Conservation (phyloP, 2,329 filamentous ascomycete genomes). For the Pseudogymnoascus sp. region DNA sequence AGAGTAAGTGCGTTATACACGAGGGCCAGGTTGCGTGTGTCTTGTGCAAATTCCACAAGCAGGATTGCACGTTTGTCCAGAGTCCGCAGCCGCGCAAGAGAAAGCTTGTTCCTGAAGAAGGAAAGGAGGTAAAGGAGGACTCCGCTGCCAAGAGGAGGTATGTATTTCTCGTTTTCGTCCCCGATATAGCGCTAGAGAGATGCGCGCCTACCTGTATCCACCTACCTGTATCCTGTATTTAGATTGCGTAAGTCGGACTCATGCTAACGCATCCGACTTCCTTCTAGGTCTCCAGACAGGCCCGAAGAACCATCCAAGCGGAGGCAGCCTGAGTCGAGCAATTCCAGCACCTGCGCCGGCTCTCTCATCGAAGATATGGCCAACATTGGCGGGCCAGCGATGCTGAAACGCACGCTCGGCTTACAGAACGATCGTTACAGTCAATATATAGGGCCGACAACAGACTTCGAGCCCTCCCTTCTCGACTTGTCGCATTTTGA, state of each 20-base stretch:
- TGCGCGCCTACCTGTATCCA: background rate
- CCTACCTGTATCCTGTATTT: background rate
- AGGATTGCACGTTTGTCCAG: constrained; percentile 71
- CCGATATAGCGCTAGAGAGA: constrained; percentile 16
- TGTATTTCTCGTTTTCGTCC: constrained; percentile 20
- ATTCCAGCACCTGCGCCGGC: constrained; percentile 55
- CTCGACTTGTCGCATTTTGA: constrained; percentile 76
- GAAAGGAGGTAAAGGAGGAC: constrained; percentile 51
- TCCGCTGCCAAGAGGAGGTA: constrained; percentile 63
- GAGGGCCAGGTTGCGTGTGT: constrained; percentile 68
- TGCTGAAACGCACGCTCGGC: constrained; percentile 64
- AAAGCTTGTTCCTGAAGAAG: constrained; percentile 53
- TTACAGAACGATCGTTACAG: constrained; percentile 72
- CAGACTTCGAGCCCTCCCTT: constrained; percentile 75
- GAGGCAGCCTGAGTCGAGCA: constrained; percentile 48
- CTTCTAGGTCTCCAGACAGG: constrained; percentile 49
- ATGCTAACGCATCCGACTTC: constrained; percentile 16
- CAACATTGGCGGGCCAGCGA: constrained; percentile 58
- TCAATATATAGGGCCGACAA: constrained; percentile 76
- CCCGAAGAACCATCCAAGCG: constrained; percentile 44
- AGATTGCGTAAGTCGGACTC: constrained; percentile 8
- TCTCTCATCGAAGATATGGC: constrained; percentile 64
- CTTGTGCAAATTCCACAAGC: constrained; percentile 68
- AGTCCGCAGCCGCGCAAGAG: constrained; percentile 74
- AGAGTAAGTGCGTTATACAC: constrained; percentile 70